phyloP scores from a whole-genome alignment of 208 protist genomes.

The Sergeia podlipaevii region DNA sequence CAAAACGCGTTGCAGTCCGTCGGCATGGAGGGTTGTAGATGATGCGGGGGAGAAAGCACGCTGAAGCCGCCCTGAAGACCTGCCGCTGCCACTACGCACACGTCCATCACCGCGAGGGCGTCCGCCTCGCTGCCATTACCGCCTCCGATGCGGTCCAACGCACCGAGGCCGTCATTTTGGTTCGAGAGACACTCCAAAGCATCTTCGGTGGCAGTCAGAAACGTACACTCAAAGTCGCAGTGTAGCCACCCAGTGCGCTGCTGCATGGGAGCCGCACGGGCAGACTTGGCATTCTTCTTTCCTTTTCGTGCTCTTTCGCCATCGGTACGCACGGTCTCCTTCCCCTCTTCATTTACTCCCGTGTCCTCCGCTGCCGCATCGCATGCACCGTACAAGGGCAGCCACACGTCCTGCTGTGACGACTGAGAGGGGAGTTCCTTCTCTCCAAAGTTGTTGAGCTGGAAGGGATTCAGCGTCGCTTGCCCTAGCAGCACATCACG shows the following conservation, averaged over 20 bases:
- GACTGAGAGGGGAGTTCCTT: background rate
- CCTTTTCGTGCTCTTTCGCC: no score
- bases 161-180: background rate
- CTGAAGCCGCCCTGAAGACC: slow-evolving; percentile 14
- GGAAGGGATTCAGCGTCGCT: slow-evolving; percentile 29
- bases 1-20: slow-evolving; percentile 5
- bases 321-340: no score
- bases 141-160: background rate
- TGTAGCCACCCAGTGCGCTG: slow-evolving; percentile 33
- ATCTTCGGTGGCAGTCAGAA: slow-evolving; percentile 8
- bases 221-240: slow-evolving; percentile 31
- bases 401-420: slow-evolving; percentile 26
- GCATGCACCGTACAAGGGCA: slow-evolving; percentile 28
- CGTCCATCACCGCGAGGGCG: slow-evolving; percentile 13
- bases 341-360: slow-evolving; percentile 4
- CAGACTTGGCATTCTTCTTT: no score
- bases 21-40: no score
- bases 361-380: slow-evolving; percentile 1
- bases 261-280: background rate
- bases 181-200: slow-evolving; percentile 23
- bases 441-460: background rate
- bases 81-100: slow-evolving; percentile 19
- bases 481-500: slow-evolving; percentile 36
- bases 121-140: background rate
- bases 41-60: background rate